phyloP scores from a whole-genome alignment of 148 eudicot species.

The Oxyria digyna region DNA sequence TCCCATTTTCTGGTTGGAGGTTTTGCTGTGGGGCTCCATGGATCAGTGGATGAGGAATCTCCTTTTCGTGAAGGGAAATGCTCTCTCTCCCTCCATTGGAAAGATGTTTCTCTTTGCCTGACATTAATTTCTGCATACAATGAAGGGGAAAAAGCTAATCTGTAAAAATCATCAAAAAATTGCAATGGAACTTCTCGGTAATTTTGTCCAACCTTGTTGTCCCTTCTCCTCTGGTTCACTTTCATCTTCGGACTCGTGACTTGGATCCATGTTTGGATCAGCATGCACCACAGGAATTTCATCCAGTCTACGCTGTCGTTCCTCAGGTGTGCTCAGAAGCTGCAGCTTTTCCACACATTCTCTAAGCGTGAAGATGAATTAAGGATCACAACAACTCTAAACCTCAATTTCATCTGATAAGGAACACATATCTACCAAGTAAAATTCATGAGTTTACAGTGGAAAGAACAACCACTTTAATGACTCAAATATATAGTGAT shows the following conservation, averaged over 20 bases:
- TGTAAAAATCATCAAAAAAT: neutral
- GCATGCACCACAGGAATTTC: slow-evolving; percentile 48
- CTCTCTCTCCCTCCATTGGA: slow-evolving; percentile 45
- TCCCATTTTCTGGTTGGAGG: slow-evolving; percentile 42
- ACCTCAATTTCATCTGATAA: too few relatives aligned
- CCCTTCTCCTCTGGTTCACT: slow-evolving; percentile 19
- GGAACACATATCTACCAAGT: neutral
- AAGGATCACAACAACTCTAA: slow-evolving; percentile 15
- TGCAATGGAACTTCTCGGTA: neutral
- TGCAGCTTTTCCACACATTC: slow-evolving; percentile 42
- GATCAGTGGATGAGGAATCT: slow-evolving; percentile 35
- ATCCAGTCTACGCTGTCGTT: slow-evolving; percentile 38
- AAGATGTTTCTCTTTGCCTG: slow-evolving; percentile 36
- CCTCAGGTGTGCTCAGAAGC: slow-evolving; percentile 48
- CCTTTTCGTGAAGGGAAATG: slow-evolving; percentile 51
- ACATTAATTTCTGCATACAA: slow-evolving; percentile 33
- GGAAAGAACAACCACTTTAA: neutral
- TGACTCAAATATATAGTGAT: neutral
- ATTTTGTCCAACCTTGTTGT: slow-evolving; percentile 7
- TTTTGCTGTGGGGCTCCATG: slow-evolving; percentile 47
- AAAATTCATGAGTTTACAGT: neutral
- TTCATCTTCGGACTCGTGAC: slow-evolving; percentile 48
- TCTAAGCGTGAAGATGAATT: slow-evolving; percentile 37
- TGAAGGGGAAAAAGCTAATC: neutral
- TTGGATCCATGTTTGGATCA: slow-evolving; percentile 56